These are phyloP conservation scores for Aspergillus nidulans DNA, from an alignment of 495 filamentous ascomycete species.

Conservation along the genomic window DNA sequence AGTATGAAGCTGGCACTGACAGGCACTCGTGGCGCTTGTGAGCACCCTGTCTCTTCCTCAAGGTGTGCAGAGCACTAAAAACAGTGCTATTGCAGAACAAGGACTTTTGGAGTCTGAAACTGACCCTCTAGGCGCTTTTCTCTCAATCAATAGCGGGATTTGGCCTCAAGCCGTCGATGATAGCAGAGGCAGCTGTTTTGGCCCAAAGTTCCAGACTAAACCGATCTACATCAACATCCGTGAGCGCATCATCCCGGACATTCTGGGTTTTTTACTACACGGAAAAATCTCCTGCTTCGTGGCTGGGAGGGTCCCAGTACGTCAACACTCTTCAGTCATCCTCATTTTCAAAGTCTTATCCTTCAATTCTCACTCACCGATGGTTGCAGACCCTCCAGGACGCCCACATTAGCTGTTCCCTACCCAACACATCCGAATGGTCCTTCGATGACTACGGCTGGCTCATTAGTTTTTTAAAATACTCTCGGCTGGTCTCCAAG, in stretches of 20 bases:
- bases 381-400: conserved; percentile 9
- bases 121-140: conserved; percentile 10
- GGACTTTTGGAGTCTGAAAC: not conserved
- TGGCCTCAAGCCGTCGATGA: conserved; percentile 15
- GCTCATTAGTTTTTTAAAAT: conserved; percentile 16
- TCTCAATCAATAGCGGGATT: conserved; percentile 17
- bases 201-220: conserved; percentile 15
- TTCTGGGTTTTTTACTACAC: conserved; percentile 23
- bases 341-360: too few species aligned
- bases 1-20: not conserved
- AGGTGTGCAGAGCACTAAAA: too few species aligned
- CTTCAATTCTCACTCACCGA: too few species aligned
- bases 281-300: conserved; percentile 20
- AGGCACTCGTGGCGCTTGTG: not conserved
- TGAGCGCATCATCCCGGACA: conserved; percentile 3
- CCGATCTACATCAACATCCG: conserved; percentile 3
- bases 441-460: conserved; percentile 19
- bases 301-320: conserved; percentile 14
- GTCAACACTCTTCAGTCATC: not conserved
- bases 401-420: conserved; percentile 16
- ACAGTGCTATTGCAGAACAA: too few species aligned
- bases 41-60: not conserved
- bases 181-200: conserved; percentile 16
- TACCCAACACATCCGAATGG: conserved; percentile 13
- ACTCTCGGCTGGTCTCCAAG: conserved; percentile 17